Evolutionary conservation across 495 filamentous ascomycete species (phyloP), one percentile per base, ranked within the genome.

Genomic region (Penicillium mononematosum): DNA sequence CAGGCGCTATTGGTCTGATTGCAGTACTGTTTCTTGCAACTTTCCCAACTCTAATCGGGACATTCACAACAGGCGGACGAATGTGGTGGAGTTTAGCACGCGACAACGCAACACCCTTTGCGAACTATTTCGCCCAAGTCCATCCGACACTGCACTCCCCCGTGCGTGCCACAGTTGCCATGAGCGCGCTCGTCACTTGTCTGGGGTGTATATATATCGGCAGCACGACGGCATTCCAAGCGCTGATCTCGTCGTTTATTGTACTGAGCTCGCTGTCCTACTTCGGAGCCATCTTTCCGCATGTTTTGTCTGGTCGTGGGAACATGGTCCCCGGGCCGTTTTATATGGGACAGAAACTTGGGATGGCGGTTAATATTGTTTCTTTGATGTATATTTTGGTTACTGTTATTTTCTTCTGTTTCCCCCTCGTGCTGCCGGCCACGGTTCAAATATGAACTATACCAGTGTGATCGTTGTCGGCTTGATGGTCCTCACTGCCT

Each of bases 71-170:
- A 14, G 83, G 83, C 34, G 86, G 86, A 4, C 83, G 89, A 20
- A 85, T 86, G 52, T 86, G 86, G 68, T 93, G 89, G 89, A 83
- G 87, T 12, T 80, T 93, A 4, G 85, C 88, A 5, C 83, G 89
- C 12, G 89, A 93, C 58, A 81, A 85, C 53, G 76, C 76, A 16
- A 75, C 68, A 0, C 76, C 76, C 10, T 74, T 72, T 50, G 54
- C 70, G 5, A 54, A 46, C 2, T 63, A 69, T 25, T 76, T 79
- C 55, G 65, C 65, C 20, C 59, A 68, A 6, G 67, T 79, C 17
- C 63, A 70, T 50, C 69, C 47, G 24, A 74, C 60, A 0, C 74
- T 83, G 11, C 78, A 78, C 45, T 84, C 81, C 52, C 88, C 88
- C 1, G 71, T 87, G 9, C 76, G 79, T 29, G 81, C 88, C 3